Evolutionary conservation across 1,284 basidiomycete genomes (phyloP).

Genomic region (Rhodotorula sp.): DNA sequence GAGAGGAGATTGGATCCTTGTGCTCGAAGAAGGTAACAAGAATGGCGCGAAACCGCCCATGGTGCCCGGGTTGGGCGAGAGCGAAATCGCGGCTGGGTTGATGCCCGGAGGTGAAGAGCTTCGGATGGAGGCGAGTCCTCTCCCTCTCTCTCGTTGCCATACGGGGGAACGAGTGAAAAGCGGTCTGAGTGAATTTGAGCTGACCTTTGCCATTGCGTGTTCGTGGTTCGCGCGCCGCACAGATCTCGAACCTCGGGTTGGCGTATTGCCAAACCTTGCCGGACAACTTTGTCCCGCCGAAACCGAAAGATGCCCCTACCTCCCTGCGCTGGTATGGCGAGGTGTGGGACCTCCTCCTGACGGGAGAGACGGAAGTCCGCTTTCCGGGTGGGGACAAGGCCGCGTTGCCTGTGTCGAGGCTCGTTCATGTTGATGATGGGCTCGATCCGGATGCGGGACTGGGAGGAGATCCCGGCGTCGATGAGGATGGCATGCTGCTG

Average conservation of each 20-base stretch:
- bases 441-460: constrained; percentile 21
- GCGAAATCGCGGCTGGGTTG: constrained; percentile 72
- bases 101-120: constrained; percentile 52
- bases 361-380: constrained; percentile 49
- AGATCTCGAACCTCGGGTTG: constrained; percentile 49
- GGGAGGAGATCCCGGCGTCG: constrained; percentile 13
- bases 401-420: constrained; percentile 39
- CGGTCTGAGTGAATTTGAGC: no score
- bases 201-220: no score
- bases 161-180: no score
- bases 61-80: constrained; percentile 73
- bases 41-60: constrained; percentile 66
- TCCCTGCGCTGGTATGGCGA: constrained; percentile 53
- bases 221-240: no score
- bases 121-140: constrained; percentile 53
- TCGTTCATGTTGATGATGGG: constrained; percentile 42
- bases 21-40: constrained; percentile 62
- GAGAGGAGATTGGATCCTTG: constrained; percentile 78
- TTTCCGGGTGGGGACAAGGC: constrained; percentile 47
- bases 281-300: constrained; percentile 9
- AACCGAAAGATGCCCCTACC: constrained; percentile 25
- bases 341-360: constrained; percentile 50
- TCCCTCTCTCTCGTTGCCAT: constrained; percentile 37
- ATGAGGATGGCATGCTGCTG: constrained; percentile 19
- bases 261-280: constrained; percentile 16